Evolutionary conservation across 2,329 filamentous ascomycete genomes (phyloP), one percentile per base, ranked within the genome.

Genomic region (Graphilbum ipis-grandicollis): DNA sequence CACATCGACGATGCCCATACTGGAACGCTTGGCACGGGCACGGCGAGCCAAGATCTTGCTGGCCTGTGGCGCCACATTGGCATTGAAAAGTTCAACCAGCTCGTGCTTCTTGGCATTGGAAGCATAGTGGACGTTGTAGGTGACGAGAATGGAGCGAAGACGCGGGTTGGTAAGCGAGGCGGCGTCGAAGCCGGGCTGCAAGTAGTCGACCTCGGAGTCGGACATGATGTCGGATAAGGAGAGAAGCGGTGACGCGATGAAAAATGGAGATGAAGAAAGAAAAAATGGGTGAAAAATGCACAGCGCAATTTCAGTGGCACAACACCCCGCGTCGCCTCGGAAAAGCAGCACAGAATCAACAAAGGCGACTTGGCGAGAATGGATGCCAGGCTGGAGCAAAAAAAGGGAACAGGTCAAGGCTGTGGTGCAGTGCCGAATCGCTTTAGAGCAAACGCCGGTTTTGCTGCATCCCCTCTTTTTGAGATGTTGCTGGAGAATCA

Each of bases 41-140:
- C 80, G 75, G 36, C 79, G 75, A 12, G 71, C 69, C 23, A 93
- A 65, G 19, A 96, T 69, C 56, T 79, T 81, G 46, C 71, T 71
- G 2, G 83, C 78, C 48, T 88, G 78, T 0, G 88, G 80, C 5
- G 82, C 59, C 21, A 98, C 69, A 44, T 90, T 64, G 23, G 79
- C 66, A 51, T 79, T 75, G 57, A 98, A 85, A 33, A 96, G 73
- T 8, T 80, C 75, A 41, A 98, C 67, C 18, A 98, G 73, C 51
- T 93, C 79, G 0, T 74, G 63, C 62, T 98, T 98, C 62, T 96
- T 98, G 12, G 90, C 85, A 5, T 77, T 86, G 0, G 83, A 77
- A 5, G 86, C 79, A 53, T 93, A 96, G 28, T 74, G 61, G 50
- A 96, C 65, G 52, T 85, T 80, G 60, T 98, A 83, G 45, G 75